These are phyloP conservation scores for Populus hybrid DNA, from an alignment of 441 rosid species.

Conservation along the genomic window DNA sequence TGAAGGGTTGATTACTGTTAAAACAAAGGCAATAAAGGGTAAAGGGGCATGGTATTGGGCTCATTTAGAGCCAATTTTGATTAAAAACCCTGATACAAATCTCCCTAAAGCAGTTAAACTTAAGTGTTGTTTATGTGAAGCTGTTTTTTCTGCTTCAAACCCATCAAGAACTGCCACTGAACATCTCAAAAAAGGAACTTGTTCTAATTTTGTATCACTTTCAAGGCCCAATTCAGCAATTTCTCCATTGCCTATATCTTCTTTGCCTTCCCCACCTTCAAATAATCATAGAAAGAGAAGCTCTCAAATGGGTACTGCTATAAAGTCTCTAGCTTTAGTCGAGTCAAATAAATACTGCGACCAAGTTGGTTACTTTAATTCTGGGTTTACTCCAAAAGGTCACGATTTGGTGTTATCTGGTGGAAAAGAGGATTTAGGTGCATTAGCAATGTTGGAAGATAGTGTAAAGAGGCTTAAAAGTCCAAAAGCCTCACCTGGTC, in stretches of 20 bases:
- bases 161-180: constrained; percentile 79
- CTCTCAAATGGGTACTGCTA: constrained; percentile 45
- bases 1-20: constrained; percentile 46
- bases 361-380: constrained; percentile 27
- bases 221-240: constrained; percentile 54
- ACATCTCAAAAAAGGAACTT: constrained; percentile 68
- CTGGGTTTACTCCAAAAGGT: constrained; percentile 30
- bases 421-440: constrained; percentile 84
- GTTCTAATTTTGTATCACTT: constrained; percentile 55
- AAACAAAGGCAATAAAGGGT: constrained; percentile 61
- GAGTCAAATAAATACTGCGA: constrained; percentile 34
- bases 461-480: constrained; percentile 94
- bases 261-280: constrained; percentile 24
- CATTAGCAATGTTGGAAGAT: constrained; percentile 90
- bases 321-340: constrained; percentile 40
- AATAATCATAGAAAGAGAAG: constrained; percentile 24
- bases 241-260: constrained; percentile 47
- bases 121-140: constrained; percentile 68
- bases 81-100: constrained; percentile 46
- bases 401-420: constrained; percentile 79
- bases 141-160: constrained; percentile 95
- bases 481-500: constrained; percentile 70
- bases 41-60: constrained; percentile 87
- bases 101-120: constrained; percentile 70
- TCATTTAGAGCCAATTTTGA: constrained; percentile 57